Evolutionary conservation across 2,329 filamentous ascomycete species (phyloP), one percentile per base, ranked within the genome.

Genomic region (Aurifilum marmelostoma): DNA sequence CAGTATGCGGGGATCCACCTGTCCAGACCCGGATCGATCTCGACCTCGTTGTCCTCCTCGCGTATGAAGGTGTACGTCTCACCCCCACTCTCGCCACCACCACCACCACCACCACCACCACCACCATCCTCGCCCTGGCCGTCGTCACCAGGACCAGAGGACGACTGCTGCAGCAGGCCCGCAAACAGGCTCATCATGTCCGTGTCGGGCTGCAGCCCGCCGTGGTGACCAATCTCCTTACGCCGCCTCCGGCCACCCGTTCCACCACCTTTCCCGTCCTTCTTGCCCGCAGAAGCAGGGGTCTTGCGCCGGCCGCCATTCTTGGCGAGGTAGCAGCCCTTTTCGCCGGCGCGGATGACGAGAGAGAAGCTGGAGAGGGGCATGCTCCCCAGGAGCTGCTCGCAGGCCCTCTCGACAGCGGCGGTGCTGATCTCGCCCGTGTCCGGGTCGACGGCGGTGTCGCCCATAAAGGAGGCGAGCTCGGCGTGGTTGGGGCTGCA

Each of bases 401-500:
- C 88, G 73, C 87, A 89, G 18, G 83, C 81, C 39, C 85, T 82
- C 77, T 90, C 88, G 12, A 90, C 80, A 29, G 85, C 83, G 1
- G 78, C 70, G 0, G 79, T 83, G 59, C 83, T 86, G 56, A 89
- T 84, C 67, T 83, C 80, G 18, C 86, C 89, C 43, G 85, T 87
- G 18, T 79, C 81, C 1, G 84, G 82, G 71, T 88, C 86, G 2
- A 87, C 74, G 0, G 86, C 86, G 67, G 80, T 79, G 62, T 85
- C 83, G 41, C 90, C 90, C 84, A 97, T 97, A 79, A 97, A 93
- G 21, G 88, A 88, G 7, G 91, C 92, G n/a, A 99, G 85, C 78
- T 99, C 96, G 32, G 90, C 83, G 77, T 97, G 93, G 76, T 99
- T 99, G 0, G 96, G 96, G 72, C 86, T 89, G 78, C 87, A 88